Conservation (phyloP, 768 basidiomycete species). For the Leccinum longicurvipes region DNA sequence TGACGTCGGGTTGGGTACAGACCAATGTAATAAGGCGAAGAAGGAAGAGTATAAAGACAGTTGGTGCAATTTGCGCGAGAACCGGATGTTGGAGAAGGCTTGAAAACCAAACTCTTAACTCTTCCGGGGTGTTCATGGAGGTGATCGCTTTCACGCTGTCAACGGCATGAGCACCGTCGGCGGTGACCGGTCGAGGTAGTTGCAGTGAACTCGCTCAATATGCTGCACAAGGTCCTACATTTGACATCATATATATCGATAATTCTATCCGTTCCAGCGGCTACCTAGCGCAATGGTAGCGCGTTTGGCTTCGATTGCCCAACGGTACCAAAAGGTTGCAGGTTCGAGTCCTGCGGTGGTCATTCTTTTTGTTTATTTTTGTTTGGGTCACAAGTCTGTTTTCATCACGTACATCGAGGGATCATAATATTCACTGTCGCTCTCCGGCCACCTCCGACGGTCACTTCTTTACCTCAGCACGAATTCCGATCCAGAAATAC, state of each 20-base stretch:
- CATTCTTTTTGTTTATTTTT: constrained; percentile 35
- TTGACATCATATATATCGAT: neutral
- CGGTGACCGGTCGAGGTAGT: constrained; percentile 11
- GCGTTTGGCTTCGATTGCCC: constrained; percentile 89
- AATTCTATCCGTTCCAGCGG: constrained; percentile 29
- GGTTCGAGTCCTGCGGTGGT: constrained; percentile 96
- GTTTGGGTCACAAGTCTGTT: too few species aligned
- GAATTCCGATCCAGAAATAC: neutral
- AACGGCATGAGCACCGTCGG: constrained; percentile 28
- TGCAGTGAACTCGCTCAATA: constrained; percentile 21
- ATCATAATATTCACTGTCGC: too few species aligned
- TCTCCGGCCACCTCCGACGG: too few species aligned
- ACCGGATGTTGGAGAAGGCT: constrained; percentile 36
- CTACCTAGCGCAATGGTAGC: constrained; percentile 93
- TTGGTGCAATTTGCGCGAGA: constrained; percentile 52
- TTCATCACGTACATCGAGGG: too few species aligned
- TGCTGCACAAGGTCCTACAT: neutral
- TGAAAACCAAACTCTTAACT: constrained; percentile 38
- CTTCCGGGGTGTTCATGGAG: constrained; percentile 46
- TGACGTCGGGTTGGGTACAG: constrained; percentile 27
- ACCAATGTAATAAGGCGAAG: constrained; percentile 36
- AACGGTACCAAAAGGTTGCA: constrained; percentile 88
- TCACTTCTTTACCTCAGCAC: neutral
- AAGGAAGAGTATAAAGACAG: constrained; percentile 50
- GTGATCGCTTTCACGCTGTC: constrained; percentile 23